Base-by-base conservation (phyloP, 805 yeast species). In the Ogataea saltuana region DNA sequence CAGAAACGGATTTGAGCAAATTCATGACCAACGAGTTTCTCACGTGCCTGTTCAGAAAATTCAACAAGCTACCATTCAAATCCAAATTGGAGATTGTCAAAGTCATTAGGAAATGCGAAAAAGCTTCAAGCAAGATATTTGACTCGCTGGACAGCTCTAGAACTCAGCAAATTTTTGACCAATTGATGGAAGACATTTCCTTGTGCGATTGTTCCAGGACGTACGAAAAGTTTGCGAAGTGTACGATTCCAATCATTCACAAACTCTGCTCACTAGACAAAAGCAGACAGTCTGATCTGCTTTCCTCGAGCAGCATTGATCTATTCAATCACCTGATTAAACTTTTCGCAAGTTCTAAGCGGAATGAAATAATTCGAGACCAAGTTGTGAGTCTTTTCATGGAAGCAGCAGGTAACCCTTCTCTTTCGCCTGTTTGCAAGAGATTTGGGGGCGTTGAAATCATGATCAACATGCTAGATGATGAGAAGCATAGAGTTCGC, bases 361-460 rank as follows among this genome's bases (percentile, higher is more conserved):
- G 30, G 33, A 42, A 35, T 17, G 46, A 41, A 19, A 8, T n/a
- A 6, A 36, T 38, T 17, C 38, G 44, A 15, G 41, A 46, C 25
- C 49, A 50, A 31, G 37, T 48, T 4, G 41, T 46, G 13, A 15
- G 21, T 20, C 40, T 53, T 23, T 53, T 50, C 28, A 26, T 48
- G 44, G 50, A 39, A n/a, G 49, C 54, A 13, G 48, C 45, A 3
- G 44, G 49, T 7, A 50, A 50, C 27, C 31, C 44, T 4, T 16
- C 41, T 5, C 26, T 45, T 10, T 35, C 42, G 3, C 31, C 36
- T 11, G 27, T 40, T 1, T 48, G 53, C 39, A 42, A 28, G 12
- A 20, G 51, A 18, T 46, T 31, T 16, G 52, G 51, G 0, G 56
- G 49, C 1, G 42, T 50, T 23, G 56, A 50, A 29, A 53, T 53